Percentiles rank a stretch among this genome's conserved stretches.
Conservation (phyloP, 2,329 filamentous ascomycete genomes). For the Tolypocladium tundrense region DNA sequence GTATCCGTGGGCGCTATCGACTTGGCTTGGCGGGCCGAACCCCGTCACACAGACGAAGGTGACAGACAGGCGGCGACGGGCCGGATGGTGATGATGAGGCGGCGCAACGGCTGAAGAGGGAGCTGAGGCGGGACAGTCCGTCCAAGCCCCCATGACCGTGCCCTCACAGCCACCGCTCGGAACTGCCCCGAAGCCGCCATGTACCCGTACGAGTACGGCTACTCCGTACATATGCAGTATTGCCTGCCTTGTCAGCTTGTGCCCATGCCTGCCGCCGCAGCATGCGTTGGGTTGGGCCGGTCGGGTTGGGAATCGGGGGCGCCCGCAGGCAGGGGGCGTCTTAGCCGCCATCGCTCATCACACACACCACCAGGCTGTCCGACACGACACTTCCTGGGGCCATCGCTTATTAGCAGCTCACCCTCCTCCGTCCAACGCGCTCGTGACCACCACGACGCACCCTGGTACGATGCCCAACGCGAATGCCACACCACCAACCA, state of each 20-base stretch:
- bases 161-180: not conserved
- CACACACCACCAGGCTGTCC: not conserved
- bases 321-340: not conserved
- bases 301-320: not conserved
- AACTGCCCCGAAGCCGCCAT: not conserved
- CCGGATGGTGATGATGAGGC: not conserved
- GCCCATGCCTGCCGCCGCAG: not conserved
- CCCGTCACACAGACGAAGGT: not conserved
- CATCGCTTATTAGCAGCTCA: not conserved
- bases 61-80: not conserved
- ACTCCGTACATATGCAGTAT: not conserved
- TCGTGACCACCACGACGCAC: not conserved
- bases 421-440: not conserved
- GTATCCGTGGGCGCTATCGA: not conserved
- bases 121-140: not conserved
- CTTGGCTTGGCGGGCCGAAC: not conserved
- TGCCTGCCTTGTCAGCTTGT: not conserved
- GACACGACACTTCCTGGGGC: not conserved
- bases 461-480: not conserved
- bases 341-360: not conserved
- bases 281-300: not conserved
- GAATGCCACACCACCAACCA: constrained; percentile 1
- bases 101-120: not conserved
- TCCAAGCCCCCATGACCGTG: not conserved
- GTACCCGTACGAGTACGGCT: not conserved